These are phyloP conservation scores for Pilaira anomala DNA, from an alignment of 192 early-diverging fungal species.

Conservation along the genomic window DNA sequence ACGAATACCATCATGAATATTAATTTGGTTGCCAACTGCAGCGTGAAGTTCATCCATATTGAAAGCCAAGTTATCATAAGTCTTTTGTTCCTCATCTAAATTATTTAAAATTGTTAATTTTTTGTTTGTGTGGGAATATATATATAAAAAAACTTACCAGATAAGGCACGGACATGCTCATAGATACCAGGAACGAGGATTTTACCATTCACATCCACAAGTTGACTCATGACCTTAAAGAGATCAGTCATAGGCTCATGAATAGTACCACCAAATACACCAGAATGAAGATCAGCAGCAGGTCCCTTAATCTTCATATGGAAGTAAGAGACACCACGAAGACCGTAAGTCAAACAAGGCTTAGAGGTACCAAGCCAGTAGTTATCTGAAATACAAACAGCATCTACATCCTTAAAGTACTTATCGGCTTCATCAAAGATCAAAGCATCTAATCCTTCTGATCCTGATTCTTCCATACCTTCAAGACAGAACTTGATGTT, in stretches of 20 bases:
- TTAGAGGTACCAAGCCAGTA: slow-evolving; percentile 97
- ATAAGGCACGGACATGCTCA: slow-evolving; percentile 86
- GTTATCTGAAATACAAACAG: slow-evolving; percentile 97
- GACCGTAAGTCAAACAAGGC: slow-evolving; percentile 97
- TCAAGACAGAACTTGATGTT: slow-evolving; percentile 98
- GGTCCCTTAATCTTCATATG: slow-evolving; percentile 36
- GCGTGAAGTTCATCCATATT: slow-evolving; percentile 71
- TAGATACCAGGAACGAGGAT: slow-evolving; percentile 91
- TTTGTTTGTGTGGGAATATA: background rate
- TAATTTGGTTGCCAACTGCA: slow-evolving; percentile 70
- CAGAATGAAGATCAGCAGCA: slow-evolving; percentile 87
- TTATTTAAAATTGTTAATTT: background rate
- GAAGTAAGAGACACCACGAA: slow-evolving; percentile 78
- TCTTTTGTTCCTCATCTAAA: slow-evolving; percentile 74
- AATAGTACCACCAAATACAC: slow-evolving; percentile 90
- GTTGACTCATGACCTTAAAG: slow-evolving; percentile 73
- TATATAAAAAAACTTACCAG: slow-evolving; percentile 40
- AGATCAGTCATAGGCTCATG: slow-evolving; percentile 99
- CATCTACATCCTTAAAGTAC: slow-evolving; percentile 90
- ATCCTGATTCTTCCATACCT: slow-evolving; percentile 88
- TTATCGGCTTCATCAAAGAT: slow-evolving; percentile 83
- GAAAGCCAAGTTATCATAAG: slow-evolving; percentile 86
- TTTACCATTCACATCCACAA: slow-evolving; percentile 82
- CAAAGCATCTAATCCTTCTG: slow-evolving; percentile 90
- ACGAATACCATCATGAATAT: slow-evolving; percentile 73